Evolutionary conservation across 495 filamentous ascomycete species (phyloP).

Genomic region (Aspergillus biplanus): DNA sequence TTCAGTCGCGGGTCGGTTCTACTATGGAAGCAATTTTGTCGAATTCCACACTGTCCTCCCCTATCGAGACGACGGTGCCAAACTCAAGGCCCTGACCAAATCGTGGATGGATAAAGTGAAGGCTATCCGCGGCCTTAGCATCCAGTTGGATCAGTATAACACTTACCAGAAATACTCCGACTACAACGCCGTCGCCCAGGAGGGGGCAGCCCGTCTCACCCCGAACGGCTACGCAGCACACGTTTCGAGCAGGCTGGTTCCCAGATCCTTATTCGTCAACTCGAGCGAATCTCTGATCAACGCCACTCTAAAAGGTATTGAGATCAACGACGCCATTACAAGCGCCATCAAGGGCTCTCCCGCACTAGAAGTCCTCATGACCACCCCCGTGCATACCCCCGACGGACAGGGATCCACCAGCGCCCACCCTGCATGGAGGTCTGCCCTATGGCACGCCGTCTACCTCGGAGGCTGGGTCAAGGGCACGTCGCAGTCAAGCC

Average conservation of each 20-base stretch:
- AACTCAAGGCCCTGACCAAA: conserved; percentile 21
- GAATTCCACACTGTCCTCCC: conserved; percentile 22
- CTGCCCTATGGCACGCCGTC: conserved; percentile 28
- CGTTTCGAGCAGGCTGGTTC: conserved; percentile 28
- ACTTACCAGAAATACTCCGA: conserved; percentile 21
- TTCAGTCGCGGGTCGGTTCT: conserved; percentile 19
- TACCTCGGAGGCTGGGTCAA: conserved; percentile 22
- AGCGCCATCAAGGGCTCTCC: conserved; percentile 13
- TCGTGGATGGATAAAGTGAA: conserved; percentile 13
- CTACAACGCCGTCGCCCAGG: conserved; percentile 18
- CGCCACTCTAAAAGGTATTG: conserved; percentile 19
- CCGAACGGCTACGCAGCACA: conserved; percentile 29
- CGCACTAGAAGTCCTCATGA: conserved; percentile 22
- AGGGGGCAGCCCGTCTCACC: conserved; percentile 15
- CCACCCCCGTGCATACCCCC: conserved; percentile 22
- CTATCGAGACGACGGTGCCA: conserved; percentile 20
- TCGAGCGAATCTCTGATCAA: conserved; percentile 22
- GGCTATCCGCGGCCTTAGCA: conserved; percentile 16
- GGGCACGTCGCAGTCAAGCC: not conserved
- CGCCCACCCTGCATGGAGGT: conserved; percentile 25
- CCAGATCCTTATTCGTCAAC: conserved; percentile 27
- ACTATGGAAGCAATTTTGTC: conserved; percentile 23
- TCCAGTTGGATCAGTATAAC: conserved; percentile 16
- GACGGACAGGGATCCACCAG: conserved; percentile 13
- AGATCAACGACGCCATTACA: conserved; percentile 1